Evolutionary conservation across 1,139 yeast species (phyloP).

Genomic region (Blastobotrys indianensis): DNA sequence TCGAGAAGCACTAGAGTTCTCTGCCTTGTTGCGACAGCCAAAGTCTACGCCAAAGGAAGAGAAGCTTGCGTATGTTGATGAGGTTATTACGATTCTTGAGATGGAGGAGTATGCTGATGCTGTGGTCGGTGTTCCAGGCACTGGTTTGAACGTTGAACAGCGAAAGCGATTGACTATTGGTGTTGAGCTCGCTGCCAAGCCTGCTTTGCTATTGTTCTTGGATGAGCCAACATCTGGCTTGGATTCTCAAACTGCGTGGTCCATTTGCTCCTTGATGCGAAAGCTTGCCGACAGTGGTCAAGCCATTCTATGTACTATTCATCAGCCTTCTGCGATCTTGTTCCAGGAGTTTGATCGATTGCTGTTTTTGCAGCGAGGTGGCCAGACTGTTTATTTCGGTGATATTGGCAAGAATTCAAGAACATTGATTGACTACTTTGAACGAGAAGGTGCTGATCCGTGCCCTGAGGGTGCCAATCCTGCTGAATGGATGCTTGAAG

Average conservation of each 20-base stretch:
- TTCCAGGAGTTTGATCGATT: constrained; percentile 74
- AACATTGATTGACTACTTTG: constrained; percentile 62
- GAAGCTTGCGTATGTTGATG: constrained; percentile 50
- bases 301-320: constrained; percentile 76
- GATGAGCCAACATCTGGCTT: constrained; percentile 94
- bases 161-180: constrained; percentile 81
- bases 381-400: constrained; percentile 75
- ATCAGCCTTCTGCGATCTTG: constrained; percentile 74
- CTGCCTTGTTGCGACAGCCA: constrained; percentile 54
- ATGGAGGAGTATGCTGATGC: constrained; percentile 57
- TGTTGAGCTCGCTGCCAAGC: constrained; percentile 84
- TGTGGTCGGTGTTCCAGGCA: constrained; percentile 63
- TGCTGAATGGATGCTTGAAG: constrained; percentile 79
- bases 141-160: constrained; percentile 73
- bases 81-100: constrained; percentile 47
- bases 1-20: constrained; percentile 52
- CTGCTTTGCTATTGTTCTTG: constrained; percentile 68
- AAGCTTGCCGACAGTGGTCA: constrained; percentile 74
- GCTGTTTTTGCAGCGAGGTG: constrained; percentile 66
- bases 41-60: constrained; percentile 41
- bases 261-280: constrained; percentile 69
- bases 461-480: constrained; percentile 70
- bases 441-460: constrained; percentile 55
- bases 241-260: constrained; percentile 91
- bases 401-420: constrained; percentile 63